A percentile compares a stretch with the other conserved stretches of the same genome.
Conservation (phyloP, 495 filamentous ascomycete genomes). For the Tuber indicum region DNA sequence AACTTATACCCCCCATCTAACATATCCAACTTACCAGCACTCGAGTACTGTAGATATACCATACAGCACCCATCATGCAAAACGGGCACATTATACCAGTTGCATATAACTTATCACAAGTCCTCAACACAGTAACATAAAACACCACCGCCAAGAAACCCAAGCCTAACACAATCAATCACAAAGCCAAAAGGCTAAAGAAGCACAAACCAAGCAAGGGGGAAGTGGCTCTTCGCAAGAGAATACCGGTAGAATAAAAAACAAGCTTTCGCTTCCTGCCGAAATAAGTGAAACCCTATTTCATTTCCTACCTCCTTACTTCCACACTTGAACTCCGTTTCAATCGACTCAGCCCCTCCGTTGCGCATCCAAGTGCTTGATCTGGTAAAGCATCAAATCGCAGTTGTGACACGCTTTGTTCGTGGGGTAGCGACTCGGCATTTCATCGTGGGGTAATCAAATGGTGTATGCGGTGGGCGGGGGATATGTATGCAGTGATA, state of each 20-base stretch:
- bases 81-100: background rate
- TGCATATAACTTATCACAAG: background rate
- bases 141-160: background rate
- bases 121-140: background rate
- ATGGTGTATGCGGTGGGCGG: too few species aligned
- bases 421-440: background rate
- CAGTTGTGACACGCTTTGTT: background rate
- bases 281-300: background rate
- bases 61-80: background rate
- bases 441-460: too few species aligned
- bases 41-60: background rate
- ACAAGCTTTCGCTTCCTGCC: background rate
- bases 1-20: background rate
- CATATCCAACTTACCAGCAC: background rate
- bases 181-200: background rate
- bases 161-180: background rate
- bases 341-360: too few species aligned
- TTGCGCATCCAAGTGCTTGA: background rate
- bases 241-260: background rate
- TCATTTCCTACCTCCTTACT: background rate
- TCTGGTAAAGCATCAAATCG: background rate
- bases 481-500: background rate
- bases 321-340: too few species aligned
- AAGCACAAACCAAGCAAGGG: background rate
- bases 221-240: background rate